phyloP scores from a whole-genome alignment of 176 grass and related monocot genomes.

The Microstegium vimineum region DNA sequence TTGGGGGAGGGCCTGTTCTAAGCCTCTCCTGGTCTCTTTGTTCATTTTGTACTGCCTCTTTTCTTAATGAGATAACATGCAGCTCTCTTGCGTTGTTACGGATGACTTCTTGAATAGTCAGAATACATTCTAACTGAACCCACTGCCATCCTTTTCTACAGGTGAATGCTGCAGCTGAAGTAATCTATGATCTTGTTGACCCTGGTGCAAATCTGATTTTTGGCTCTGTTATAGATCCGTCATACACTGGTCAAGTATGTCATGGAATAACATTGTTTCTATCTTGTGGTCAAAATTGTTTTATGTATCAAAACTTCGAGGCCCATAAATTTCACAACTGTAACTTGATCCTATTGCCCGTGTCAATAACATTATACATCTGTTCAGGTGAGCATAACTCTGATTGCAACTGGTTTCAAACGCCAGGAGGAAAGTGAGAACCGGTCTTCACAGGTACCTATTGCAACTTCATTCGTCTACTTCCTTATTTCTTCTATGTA shows the following conservation, averaged over 20 bases:
- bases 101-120: not conserved
- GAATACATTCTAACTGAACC: not conserved
- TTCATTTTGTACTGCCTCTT: not conserved
- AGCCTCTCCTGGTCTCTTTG: not conserved
- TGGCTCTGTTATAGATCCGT: conserved; percentile 82
- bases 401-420: conserved; percentile 88
- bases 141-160: conserved; percentile 20
- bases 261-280: not conserved
- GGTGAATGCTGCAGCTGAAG: conserved; percentile 91
- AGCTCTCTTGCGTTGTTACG: not conserved
- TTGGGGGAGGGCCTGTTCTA: not conserved
- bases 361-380: conserved; percentile 3
- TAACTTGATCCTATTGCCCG: not conserved
- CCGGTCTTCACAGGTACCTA: conserved; percentile 39
- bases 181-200: conserved; percentile 96
- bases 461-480: not conserved
- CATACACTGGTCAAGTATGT: conserved; percentile 85
- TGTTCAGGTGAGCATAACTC: conserved; percentile 72
- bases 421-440: conserved; percentile 64
- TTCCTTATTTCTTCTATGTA: not conserved
- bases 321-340: not conserved
- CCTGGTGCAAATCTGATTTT: conserved; percentile 95
- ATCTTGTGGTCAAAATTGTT: not conserved
- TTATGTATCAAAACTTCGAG: not conserved
- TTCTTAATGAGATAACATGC: not conserved